Conservation (phyloP, 2,329 filamentous ascomycete genomes). For the Aspergillus puulaauensis region DNA sequence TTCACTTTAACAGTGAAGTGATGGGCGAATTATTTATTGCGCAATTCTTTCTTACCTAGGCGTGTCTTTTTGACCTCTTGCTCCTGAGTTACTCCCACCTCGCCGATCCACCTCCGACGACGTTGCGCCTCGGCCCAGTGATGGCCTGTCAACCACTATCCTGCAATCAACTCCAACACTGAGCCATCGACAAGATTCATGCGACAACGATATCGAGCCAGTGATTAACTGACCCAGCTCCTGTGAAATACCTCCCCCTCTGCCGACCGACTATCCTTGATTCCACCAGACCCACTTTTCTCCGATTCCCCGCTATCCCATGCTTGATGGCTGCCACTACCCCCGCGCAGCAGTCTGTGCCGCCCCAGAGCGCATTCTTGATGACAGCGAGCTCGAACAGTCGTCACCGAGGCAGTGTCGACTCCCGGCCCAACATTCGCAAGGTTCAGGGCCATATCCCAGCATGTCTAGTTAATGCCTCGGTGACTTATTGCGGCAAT, state of each 20-base stretch:
- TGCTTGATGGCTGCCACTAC: conserved; percentile 33
- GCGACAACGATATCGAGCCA: neutral
- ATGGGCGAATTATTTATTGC: neutral
- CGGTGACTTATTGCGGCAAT: conserved; percentile 97
- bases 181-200: conserved; percentile 9
- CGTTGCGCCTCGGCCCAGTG: conserved; percentile 8
- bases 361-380: conserved; percentile 71
- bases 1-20: neutral
- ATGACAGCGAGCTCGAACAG: conserved; percentile 84
- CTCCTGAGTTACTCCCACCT: neutral
- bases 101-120: neutral
- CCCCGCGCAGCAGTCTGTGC: conserved; percentile 41
- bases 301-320: conserved; percentile 30
- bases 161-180: conserved; percentile 18
- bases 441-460: conserved; percentile 77
- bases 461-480: conserved; percentile 94
- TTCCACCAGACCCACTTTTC: conserved; percentile 37
- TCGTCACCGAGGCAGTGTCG: conserved; percentile 59
- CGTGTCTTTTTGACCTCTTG: neutral
- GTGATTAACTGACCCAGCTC: conserved; percentile 1
- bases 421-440: conserved; percentile 83
- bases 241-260: conserved; percentile 8
- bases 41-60: neutral
- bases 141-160: conserved; percentile 33
- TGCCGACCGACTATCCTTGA: conserved; percentile 19